Percentiles rank a stretch among this genome's conserved stretches.
phyloP scores from a whole-genome alignment of 768 basidiomycete species.

The Boletus vermiculosoides region DNA sequence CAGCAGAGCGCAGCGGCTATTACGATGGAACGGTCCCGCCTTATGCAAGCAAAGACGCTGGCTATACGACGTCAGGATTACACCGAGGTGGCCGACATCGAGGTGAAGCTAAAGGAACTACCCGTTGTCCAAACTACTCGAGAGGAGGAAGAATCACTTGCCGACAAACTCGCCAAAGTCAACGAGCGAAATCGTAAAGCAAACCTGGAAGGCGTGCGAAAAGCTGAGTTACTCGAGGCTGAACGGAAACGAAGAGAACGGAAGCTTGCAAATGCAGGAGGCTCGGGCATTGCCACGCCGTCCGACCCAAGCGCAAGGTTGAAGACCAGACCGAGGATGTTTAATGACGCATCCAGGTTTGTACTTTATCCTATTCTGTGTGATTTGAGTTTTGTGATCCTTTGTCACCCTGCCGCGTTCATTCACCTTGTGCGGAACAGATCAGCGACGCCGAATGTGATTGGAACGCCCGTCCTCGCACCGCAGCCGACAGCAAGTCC shows the following conservation, averaged over 20 bases:
- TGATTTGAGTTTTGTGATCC: conserved; percentile 22
- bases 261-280: conserved; percentile 46
- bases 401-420: conserved; percentile 10
- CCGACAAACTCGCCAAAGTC: conserved; percentile 65
- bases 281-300: conserved; percentile 40
- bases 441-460: conserved; percentile 48
- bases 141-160: conserved; percentile 33
- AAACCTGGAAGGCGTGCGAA: conserved; percentile 76
- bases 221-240: conserved; percentile 66
- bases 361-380: conserved; percentile 17
- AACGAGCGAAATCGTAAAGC: conserved; percentile 89
- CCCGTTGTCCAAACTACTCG: conserved; percentile 19
- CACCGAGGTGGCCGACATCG: conserved; percentile 58
- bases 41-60: conserved; percentile 69
- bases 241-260: conserved; percentile 73
- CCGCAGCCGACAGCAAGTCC: conserved; percentile 26
- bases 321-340: conserved; percentile 59
- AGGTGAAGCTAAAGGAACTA: conserved; percentile 60
- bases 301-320: conserved; percentile 66
- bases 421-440: conserved; percentile 22
- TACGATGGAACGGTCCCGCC: conserved; percentile 61
- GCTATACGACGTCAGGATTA: conserved; percentile 74
- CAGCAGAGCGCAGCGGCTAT: conserved; percentile 33
- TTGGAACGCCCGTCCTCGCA: conserved; percentile 41
- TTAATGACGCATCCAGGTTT: conserved; percentile 62